A percentile compares a stretch with the other conserved stretches of the same genome.
phyloP scores from a whole-genome alignment of 108 stramenopile genomes.

The Cylindrotheca fusiformis region DNA sequence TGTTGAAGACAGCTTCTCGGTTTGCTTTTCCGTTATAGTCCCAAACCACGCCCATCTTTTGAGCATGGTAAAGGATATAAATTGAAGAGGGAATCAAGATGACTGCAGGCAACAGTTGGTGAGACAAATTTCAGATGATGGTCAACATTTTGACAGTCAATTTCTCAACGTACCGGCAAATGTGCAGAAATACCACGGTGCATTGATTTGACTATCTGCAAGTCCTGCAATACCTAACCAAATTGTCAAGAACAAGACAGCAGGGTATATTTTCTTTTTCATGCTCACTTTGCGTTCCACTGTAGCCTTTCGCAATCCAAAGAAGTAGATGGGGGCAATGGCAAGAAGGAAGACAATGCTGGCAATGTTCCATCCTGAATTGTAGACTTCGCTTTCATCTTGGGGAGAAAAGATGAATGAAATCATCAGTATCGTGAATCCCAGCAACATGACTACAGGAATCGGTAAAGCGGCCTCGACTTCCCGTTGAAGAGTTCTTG shows the following conservation, averaged over 20 bases:
- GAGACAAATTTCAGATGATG: too few species aligned
- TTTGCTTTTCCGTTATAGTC: conserved; percentile 11
- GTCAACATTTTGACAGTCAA: neutral
- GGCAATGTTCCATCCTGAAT: conserved; percentile 14
- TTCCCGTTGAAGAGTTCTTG: conserved; percentile 4
- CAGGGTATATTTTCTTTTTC: conserved; percentile 6
- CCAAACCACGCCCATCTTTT: conserved; percentile 30
- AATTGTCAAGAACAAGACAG: neutral
- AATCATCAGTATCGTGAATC: conserved; percentile 12
- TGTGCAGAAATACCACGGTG: conserved; percentile 29
- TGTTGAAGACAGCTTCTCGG: conserved; percentile 5
- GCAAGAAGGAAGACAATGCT: conserved; percentile 8
- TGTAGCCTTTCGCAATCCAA: conserved; percentile 16
- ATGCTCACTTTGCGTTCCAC: conserved; percentile 10
- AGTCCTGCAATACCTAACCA: conserved; percentile 9
- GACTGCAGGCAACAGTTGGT: conserved; percentile 13
- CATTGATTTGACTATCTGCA: conserved; percentile 12
- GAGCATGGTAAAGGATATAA: conserved; percentile 6
- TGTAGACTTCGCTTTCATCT: conserved; percentile 5
- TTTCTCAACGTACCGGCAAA: conserved; percentile 19
- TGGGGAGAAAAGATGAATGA: conserved; percentile 20
- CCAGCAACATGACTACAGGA: conserved; percentile 12
- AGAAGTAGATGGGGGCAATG: conserved; percentile 9
- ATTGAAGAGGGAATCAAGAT: conserved; percentile 11
- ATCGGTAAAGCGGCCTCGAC: conserved; percentile 5